A percentile compares a stretch with the other conserved stretches of the same genome.
Evolutionary conservation across 176 grass and related monocot species (phyloP).

Genomic region (Chrysopogon serrulatus): DNA sequence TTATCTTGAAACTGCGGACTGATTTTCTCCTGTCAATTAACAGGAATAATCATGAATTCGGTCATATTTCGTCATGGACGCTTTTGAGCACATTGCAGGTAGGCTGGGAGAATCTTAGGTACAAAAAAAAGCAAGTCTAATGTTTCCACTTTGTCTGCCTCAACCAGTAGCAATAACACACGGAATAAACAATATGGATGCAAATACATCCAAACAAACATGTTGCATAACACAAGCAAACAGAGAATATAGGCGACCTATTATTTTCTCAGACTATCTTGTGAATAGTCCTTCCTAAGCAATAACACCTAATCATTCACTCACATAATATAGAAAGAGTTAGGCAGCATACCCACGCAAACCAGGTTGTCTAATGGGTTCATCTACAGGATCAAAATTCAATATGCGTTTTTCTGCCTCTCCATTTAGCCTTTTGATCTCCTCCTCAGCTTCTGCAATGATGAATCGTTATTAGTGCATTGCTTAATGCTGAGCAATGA

Average conservation of each 20-base stretch:
- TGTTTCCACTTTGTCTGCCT: neutral
- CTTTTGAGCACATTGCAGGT: slow-evolving; percentile 4
- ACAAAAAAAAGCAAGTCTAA: neutral
- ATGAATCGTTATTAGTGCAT: slow-evolving; percentile 21
- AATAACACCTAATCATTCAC: neutral
- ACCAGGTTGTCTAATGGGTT: slow-evolving; percentile 29
- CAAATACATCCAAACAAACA: slow-evolving; percentile 1
- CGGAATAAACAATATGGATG: slow-evolving; percentile 7
- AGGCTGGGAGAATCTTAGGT: neutral
- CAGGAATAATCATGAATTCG: slow-evolving; percentile 18
- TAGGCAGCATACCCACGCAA: slow-evolving; percentile 31
- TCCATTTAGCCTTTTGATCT: slow-evolving; percentile 40
- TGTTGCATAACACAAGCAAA: neutral
- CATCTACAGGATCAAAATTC: neutral
- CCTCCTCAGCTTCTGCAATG: slow-evolving; percentile 48
- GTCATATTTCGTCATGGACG: slow-evolving; percentile 8
- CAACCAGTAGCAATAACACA: slow-evolving; percentile 19
- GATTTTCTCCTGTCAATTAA: slow-evolving; percentile 45
- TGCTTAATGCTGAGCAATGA: neutral
- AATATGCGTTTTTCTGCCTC: slow-evolving; percentile 2
- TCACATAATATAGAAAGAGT: slow-evolving; percentile 16
- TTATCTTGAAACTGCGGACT: slow-evolving; percentile 17
- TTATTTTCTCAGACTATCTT: neutral
- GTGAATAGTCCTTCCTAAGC: neutral
- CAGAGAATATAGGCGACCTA: neutral